Conservation (phyloP, 2,329 filamentous ascomycete species). For the Alternaria postmessia region DNA sequence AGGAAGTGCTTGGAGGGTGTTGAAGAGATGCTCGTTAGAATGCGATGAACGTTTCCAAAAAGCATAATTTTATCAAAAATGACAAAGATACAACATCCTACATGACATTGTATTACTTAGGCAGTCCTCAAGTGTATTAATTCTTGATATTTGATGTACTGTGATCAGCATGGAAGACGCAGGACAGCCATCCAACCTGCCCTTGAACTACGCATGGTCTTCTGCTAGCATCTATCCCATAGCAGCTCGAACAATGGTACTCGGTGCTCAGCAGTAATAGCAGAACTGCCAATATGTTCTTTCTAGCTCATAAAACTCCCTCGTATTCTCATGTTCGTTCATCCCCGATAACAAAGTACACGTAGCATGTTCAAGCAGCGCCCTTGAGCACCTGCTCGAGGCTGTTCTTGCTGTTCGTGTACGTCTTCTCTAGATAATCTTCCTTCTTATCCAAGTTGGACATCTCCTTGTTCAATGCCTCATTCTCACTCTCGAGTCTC, state of each 20-base stretch:
- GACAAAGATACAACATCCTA: background rate
- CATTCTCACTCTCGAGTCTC: constrained; percentile 77
- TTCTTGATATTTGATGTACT: background rate
- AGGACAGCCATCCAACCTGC: background rate
- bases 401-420: constrained; percentile 91
- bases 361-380: constrained; percentile 22
- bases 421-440: constrained; percentile 92
- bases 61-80: background rate
- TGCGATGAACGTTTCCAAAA: constrained; percentile 21
- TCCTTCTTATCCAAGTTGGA: constrained; percentile 85
- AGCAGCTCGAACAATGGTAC: background rate
- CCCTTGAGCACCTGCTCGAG: constrained; percentile 84
- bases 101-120: background rate
- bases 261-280: background rate
- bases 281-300: background rate
- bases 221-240: background rate
- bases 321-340: too few relatives aligned
- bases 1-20: constrained; percentile 81
- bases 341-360: background rate
- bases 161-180: background rate
- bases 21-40: constrained; percentile 82
- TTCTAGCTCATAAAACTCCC: background rate
- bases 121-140: background rate
- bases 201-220: too few relatives aligned
- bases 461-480: constrained; percentile 79